These are phyloP conservation scores for Dictyostelium capitatum DNA, from an alignment of 78 protist genomes.

Conservation along the genomic window DNA sequence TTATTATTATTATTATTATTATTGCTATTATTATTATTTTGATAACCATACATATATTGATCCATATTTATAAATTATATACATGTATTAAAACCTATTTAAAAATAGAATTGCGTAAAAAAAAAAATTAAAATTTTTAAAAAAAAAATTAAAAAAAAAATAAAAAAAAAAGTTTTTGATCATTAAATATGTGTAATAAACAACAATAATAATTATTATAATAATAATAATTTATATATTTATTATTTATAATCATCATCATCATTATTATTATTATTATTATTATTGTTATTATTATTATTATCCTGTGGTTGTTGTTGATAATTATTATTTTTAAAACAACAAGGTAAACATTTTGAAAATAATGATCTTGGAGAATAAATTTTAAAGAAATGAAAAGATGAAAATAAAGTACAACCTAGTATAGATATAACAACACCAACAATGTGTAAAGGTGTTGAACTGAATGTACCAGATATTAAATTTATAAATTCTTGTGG, in stretches of 20 bases:
- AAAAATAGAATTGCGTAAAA: too few species aligned
- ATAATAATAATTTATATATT: too few species aligned
- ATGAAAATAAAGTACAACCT: constrained; percentile 38
- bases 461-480: not conserved
- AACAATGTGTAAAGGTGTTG: constrained; percentile 33
- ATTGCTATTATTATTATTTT: not conserved
- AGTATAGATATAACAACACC: constrained; percentile 23
- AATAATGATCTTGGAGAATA: not conserved
- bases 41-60: not conserved
- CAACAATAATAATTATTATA: too few species aligned
- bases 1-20: not conserved
- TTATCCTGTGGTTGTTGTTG: too few species aligned
- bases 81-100: not conserved
- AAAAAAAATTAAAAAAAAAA: not conserved
- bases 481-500: constrained; percentile 47
- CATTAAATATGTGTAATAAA: too few species aligned
- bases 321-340: not conserved
- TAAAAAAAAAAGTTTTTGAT: not conserved
- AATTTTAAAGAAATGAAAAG: constrained; percentile 19
- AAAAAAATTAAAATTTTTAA: not conserved
- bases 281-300: too few species aligned
- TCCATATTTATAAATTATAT: not conserved
- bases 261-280: too few species aligned
- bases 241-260: too few species aligned
- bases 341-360: not conserved